Evolutionary conservation across 2,329 filamentous ascomycete species (phyloP).

Genomic region (Domatiomyces catenatus): DNA sequence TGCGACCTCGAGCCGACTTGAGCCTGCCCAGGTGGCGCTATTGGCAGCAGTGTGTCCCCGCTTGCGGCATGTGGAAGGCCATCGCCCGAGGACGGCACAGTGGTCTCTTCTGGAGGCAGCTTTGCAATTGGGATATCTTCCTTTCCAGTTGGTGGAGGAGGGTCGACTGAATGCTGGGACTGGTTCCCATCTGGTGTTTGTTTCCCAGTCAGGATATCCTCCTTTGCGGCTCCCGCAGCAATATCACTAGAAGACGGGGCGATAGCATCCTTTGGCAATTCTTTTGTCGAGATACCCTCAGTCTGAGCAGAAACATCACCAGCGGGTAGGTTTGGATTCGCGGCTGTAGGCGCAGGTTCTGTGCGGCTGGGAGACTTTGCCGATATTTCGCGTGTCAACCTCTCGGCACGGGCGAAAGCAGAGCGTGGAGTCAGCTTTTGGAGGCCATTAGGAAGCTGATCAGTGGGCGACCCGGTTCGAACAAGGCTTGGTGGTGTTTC

Average conservation of each 20-base stretch:
- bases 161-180: not conserved
- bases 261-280: not conserved
- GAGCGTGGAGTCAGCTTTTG: slow-evolving; percentile 21
- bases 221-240: not conserved
- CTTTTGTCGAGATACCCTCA: not conserved
- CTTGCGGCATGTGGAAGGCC: not conserved
- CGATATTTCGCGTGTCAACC: not conserved
- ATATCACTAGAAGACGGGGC: not conserved
- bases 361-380: not conserved
- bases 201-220: not conserved
- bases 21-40: not conserved
- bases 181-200: not conserved
- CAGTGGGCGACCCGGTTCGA: slow-evolving; percentile 1
- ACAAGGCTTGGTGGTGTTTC: slow-evolving; percentile 1
- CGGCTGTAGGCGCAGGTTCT: slow-evolving; percentile 18
- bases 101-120: not conserved
- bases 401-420: not conserved
- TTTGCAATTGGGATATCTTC: not conserved
- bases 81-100: not conserved
- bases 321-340: slow-evolving; percentile 58
- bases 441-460: slow-evolving; percentile 5
- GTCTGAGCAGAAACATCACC: slow-evolving; percentile 47
- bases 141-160: not conserved
- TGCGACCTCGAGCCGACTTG: not conserved
- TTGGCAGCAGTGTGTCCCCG: not conserved